A percentile compares a stretch with the other conserved stretches of the same genome.
These are phyloP conservation scores for Gymnopus androsaceus DNA, from an alignment of 1,284 basidiomycete species.

Conservation along the genomic window DNA sequence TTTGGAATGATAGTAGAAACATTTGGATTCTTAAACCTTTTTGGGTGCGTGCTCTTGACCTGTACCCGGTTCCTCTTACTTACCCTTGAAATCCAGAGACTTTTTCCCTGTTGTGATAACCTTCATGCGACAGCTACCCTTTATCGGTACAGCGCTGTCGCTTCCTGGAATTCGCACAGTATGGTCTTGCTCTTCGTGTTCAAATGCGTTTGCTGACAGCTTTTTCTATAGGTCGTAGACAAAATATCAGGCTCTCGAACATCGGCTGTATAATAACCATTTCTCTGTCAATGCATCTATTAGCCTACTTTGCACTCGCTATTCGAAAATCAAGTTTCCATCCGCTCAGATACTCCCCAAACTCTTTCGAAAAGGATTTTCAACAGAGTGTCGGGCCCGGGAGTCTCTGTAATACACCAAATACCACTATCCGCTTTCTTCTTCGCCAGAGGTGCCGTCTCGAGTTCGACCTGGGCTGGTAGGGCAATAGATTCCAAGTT, in stretches of 20 bases:
- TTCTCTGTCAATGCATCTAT: not conserved
- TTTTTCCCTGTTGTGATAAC: slow-evolving; percentile 99
- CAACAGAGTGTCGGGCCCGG: slow-evolving; percentile 16
- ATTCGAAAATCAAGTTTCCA: not conserved
- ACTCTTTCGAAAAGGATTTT: slow-evolving; percentile 15
- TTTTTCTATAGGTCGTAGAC: slow-evolving; percentile 60
- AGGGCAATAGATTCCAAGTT: slow-evolving; percentile 4
- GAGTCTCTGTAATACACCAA: slow-evolving; percentile 15
- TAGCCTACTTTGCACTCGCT: not conserved
- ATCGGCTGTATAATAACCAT: slow-evolving; percentile 62
- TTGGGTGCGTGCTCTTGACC: slow-evolving; percentile 80
- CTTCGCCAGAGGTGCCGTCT: not conserved
- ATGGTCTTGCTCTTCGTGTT: slow-evolving; percentile 33
- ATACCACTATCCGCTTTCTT: slow-evolving; percentile 5
- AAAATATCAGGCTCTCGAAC: slow-evolving; percentile 75
- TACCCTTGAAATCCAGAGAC: slow-evolving; percentile 61
- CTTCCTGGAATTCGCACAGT: slow-evolving; percentile 83
- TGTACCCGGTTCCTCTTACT: slow-evolving; percentile 14
- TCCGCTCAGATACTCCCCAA: slow-evolving; percentile 9
- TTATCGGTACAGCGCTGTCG: slow-evolving; percentile 86
- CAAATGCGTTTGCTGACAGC: slow-evolving; percentile 13
- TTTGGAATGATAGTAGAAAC: slow-evolving; percentile 92
- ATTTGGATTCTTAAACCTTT: slow-evolving; percentile 95
- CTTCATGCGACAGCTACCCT: slow-evolving; percentile 92
- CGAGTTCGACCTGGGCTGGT: slow-evolving; percentile 7